phyloP scores from a whole-genome alignment of 1,284 basidiomycete genomes.

The Microbotryum silenes-acaulis region DNA sequence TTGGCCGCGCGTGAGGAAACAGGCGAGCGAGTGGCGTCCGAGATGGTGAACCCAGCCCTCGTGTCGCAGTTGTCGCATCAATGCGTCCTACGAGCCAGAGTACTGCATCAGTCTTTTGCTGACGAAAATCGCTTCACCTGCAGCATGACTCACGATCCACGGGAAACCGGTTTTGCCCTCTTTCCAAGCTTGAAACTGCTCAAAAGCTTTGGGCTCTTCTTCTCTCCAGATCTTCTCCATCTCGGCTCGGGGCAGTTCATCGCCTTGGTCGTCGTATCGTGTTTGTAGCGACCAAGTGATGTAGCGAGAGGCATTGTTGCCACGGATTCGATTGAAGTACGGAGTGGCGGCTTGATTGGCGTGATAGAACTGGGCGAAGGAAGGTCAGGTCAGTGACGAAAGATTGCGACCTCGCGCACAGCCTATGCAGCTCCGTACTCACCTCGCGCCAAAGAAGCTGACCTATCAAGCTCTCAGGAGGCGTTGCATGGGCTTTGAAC shows the following conservation, averaged over 20 bases:
- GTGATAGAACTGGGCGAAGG: constrained; percentile 32
- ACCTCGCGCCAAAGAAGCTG: constrained; percentile 32
- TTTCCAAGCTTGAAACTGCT: constrained; percentile 43
- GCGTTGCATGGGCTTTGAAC: constrained; percentile 32
- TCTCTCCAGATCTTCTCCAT: constrained; percentile 41
- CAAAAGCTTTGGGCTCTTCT: constrained; percentile 42
- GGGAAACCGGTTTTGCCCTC: constrained; percentile 48
- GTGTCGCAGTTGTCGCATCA: constrained; percentile 46
- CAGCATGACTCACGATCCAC: constrained; percentile 39
- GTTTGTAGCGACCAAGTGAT: constrained; percentile 42
- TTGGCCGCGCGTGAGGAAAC: constrained; percentile 50
- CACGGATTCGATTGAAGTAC: constrained; percentile 43
- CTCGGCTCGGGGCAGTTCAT: constrained; percentile 15
- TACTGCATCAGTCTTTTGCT: too few relatives aligned
- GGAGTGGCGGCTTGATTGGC: constrained; percentile 43
- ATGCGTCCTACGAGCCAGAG: constrained; percentile 41
- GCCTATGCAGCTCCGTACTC: neutral
- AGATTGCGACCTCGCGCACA: too few relatives aligned
- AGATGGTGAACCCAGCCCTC: constrained; percentile 51
- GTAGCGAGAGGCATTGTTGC: constrained; percentile 44
- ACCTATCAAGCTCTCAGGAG: constrained; percentile 32
- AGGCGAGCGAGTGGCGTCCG: constrained; percentile 50
- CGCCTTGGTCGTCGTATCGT: constrained; percentile 42
- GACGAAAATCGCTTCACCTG: too few relatives aligned
- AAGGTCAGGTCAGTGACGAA: too few relatives aligned